Percentiles rank a stretch among this genome's conserved stretches.
Evolutionary conservation across 2,329 filamentous ascomycete species (phyloP).

Genomic region (Helminthosporium solani): DNA sequence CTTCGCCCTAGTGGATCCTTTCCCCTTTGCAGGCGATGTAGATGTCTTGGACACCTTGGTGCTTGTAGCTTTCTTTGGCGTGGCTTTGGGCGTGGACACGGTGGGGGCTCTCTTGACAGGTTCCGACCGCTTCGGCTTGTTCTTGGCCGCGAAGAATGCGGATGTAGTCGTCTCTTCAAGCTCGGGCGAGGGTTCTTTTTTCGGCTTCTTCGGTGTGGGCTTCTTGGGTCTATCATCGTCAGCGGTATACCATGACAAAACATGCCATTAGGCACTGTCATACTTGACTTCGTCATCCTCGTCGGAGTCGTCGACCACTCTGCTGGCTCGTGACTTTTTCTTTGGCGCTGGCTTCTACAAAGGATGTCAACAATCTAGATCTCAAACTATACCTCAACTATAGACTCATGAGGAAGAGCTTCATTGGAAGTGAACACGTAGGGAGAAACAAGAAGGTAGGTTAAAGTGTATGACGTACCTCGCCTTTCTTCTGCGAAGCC

Average conservation of each 20-base stretch:
- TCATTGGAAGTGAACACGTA: background rate
- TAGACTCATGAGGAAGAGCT: background rate
- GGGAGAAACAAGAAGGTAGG: background rate
- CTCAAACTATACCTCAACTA: background rate
- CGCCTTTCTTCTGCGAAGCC: constrained; percentile 33
- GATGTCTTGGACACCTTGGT: constrained; percentile 31
- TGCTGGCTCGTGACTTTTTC: constrained; percentile 43
- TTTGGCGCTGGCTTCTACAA: constrained; percentile 43
- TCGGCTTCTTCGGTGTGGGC: constrained; percentile 57
- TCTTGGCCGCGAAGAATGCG: constrained; percentile 63
- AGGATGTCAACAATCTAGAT: too few relatives aligned
- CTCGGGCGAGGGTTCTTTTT: constrained; percentile 51
- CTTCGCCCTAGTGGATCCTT: constrained; percentile 43
- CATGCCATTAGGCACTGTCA: constrained; percentile 7
- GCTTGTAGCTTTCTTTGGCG: constrained; percentile 36
- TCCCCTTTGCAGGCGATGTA: constrained; percentile 40
- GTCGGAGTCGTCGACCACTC: constrained; percentile 68
- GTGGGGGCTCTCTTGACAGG: constrained; percentile 40
- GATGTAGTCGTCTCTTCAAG: constrained; percentile 62
- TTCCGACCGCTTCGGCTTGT: constrained; percentile 55
- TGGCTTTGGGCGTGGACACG: constrained; percentile 33
- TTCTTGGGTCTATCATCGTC: constrained; percentile 44
- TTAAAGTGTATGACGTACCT: constrained; percentile 21
- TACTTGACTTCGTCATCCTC: constrained; percentile 61
- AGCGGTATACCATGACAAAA: constrained; percentile 15